Evolutionary conservation across 2,329 filamentous ascomycete genomes (phyloP).

Genomic region (Aspergillus nomiae): DNA sequence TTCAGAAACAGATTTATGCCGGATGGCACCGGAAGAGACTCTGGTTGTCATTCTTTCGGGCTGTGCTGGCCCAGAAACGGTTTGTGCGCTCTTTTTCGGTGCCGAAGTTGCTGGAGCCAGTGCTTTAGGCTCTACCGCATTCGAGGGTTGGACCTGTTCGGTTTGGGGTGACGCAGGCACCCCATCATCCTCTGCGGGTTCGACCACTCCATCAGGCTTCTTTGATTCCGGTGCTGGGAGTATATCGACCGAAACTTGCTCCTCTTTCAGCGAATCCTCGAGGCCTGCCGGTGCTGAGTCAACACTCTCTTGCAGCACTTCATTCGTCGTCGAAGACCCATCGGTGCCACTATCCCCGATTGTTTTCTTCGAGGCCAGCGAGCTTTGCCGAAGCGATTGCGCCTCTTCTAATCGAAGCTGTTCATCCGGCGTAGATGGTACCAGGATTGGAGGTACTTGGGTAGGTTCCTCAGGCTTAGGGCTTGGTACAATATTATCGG

Average conservation of each 20-base stretch:
- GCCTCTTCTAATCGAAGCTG: constrained; percentile 60
- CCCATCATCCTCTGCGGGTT: constrained; percentile 14
- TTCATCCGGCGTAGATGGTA: constrained; percentile 58
- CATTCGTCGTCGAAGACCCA: constrained; percentile 24
- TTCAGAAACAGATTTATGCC: constrained; percentile 72
- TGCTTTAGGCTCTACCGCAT: constrained; percentile 17
- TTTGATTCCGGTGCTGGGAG: constrained; percentile 15
- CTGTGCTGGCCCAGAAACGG: constrained; percentile 31
- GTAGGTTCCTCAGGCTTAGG: constrained; percentile 27
- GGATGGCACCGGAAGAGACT: constrained; percentile 69
- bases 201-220: constrained; percentile 14
- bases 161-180: constrained; percentile 17
- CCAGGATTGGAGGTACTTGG: constrained; percentile 29
- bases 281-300: constrained; percentile 11
- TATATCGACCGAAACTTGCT: constrained; percentile 14
- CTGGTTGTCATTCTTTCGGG: constrained; percentile 66
- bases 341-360: constrained; percentile 19
- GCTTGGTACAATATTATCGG: constrained; percentile 45
- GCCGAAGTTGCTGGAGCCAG: constrained; percentile 18
- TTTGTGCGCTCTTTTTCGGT: constrained; percentile 30
- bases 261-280: constrained; percentile 23
- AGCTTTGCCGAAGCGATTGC: constrained; percentile 41
- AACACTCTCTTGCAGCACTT: constrained; percentile 30
- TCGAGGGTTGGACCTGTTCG: constrained; percentile 16
- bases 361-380: constrained; percentile 22